Evolutionary conservation across 2,329 filamentous ascomycete genomes (phyloP), one percentile per base, ranked within the genome.

Genomic region (Esteya vermicola): DNA sequence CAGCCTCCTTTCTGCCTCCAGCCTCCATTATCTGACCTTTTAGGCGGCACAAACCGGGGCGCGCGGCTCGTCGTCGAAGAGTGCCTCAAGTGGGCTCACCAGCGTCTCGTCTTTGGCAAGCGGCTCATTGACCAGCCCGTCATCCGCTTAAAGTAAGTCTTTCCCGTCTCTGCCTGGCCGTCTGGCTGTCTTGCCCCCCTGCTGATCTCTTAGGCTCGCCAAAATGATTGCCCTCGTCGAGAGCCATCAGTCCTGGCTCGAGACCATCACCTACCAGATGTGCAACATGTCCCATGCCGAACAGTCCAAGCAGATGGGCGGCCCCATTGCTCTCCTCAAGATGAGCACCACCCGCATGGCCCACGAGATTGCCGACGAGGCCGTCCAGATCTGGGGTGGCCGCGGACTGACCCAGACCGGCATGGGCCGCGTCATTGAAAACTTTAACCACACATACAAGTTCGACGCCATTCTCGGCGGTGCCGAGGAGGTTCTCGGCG

Each of bases 181-280:
- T 39, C 28, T 13, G 9, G 16, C 9, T 5, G 4, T 7, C 16
- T 20, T 21, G 6, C n/a, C 9, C 6, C 21, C n/a, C 8, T 18
- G n/a, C 67, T 91, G 26, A 78, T 86, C 47, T 75, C 84, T 50
- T 55, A 91, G 91, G 74, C 74, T 93, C 42, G 85, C 85, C 45
- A 84, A 83, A 55, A 91, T 93, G 83, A 91, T 93, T 48, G 75
- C 81, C 5, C 75, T 82, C 37, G 72, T 77, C 48, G 85, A 93
- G 58, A 70, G 81, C n/a, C 80, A 82, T 60, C 85, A 93, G 58
- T 73, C 84, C 18, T 93, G 83, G 83, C 72, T 91, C 36, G 85
- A 93, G 58, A 75, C 73, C 32, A 78, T 91, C 53, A 85, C 84
- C 18, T 85, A 85, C 64, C 85, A 93, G 56, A 93, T 93, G 85